A percentile compares a stretch with the other conserved stretches of the same genome.
Conservation (phyloP, 306 rosid species). For the Glycine latifolia region DNA sequence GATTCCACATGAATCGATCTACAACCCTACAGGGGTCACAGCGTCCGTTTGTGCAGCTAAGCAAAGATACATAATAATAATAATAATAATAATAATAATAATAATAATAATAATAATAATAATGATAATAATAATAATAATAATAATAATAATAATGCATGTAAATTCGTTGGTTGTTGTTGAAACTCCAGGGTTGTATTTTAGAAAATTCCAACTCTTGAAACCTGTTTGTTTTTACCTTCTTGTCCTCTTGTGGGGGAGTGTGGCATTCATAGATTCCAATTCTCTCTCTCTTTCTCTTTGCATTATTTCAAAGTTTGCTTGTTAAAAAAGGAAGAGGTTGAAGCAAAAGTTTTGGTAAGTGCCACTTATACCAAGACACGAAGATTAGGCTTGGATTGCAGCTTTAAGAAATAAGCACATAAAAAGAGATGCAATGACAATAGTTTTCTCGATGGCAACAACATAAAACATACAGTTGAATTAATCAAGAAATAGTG, state of each 20-base stretch:
- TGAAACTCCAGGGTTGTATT: constrained; percentile 39
- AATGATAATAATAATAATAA: neutral
- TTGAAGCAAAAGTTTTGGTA: constrained; percentile 15
- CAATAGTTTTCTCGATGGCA: constrained; percentile 16
- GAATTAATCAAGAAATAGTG: neutral
- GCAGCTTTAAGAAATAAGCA: constrained; percentile 22
- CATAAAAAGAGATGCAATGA: constrained; percentile 30
- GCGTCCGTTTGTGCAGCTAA: constrained; percentile 28
- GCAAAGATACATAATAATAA: constrained; percentile 21
- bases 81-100: neutral
- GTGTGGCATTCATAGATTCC: constrained; percentile 53
- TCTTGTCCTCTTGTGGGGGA: constrained; percentile 50
- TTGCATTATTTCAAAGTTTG: constrained; percentile 46
- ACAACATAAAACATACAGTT: neutral
- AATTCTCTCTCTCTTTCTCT: neutral
- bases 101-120: neutral
- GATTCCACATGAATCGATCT: constrained; percentile 46
- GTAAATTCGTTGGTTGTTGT: constrained; percentile 40
- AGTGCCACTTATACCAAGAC: constrained; percentile 34
- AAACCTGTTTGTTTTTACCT: constrained; percentile 55
- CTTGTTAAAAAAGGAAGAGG: neutral
- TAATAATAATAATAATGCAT: neutral
- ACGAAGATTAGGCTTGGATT: constrained; percentile 6
- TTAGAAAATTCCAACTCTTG: constrained; percentile 56
- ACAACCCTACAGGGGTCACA: constrained; percentile 34